Evolutionary conservation across 345 rosid genomes (phyloP).

Genomic region (Hevea brasiliensis): DNA sequence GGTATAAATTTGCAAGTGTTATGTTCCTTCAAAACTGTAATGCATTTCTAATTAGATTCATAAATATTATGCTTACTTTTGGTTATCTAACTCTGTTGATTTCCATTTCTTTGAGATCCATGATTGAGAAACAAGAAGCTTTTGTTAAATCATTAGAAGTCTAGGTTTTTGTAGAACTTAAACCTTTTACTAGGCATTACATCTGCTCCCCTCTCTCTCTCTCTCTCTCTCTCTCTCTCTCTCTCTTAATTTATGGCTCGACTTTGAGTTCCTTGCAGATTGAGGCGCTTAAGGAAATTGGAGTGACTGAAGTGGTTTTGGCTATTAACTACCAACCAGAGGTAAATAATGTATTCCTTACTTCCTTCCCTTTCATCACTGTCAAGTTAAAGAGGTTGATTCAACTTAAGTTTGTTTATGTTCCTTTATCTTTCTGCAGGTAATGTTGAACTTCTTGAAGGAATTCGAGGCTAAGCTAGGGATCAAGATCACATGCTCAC

Average conservation of each 20-base stretch:
- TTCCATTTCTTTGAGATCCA: neutral
- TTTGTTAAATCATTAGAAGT: neutral
- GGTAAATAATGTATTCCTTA: slow-evolving; percentile 36
- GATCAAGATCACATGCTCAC: slow-evolving; percentile 91
- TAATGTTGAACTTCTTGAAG: slow-evolving; percentile 91
- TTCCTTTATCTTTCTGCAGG: slow-evolving; percentile 40
- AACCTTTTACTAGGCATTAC: neutral
- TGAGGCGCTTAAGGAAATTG: slow-evolving; percentile 93
- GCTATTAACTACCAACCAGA: slow-evolving; percentile 99
- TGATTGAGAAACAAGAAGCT: neutral
- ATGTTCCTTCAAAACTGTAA: neutral
- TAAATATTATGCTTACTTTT: neutral
- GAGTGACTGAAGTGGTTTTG: slow-evolving; percentile 94
- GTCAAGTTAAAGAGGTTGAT: neutral
- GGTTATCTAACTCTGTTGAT: neutral
- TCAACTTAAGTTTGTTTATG: neutral
- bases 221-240: neutral
- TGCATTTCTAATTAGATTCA: neutral
- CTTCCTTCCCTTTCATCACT: neutral
- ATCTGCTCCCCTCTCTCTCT: neutral
- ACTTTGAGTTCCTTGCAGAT: slow-evolving; percentile 46
- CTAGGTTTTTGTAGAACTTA: neutral
- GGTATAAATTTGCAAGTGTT: slow-evolving; percentile 40
- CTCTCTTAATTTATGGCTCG: slow-evolving; percentile 1
- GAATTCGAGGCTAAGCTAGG: slow-evolving; percentile 86